Evolutionary conservation across 2,329 filamentous ascomycete species (phyloP), one percentile per base, ranked within the genome.

Genomic region (Parasarocladium wereldwijsianum): DNA sequence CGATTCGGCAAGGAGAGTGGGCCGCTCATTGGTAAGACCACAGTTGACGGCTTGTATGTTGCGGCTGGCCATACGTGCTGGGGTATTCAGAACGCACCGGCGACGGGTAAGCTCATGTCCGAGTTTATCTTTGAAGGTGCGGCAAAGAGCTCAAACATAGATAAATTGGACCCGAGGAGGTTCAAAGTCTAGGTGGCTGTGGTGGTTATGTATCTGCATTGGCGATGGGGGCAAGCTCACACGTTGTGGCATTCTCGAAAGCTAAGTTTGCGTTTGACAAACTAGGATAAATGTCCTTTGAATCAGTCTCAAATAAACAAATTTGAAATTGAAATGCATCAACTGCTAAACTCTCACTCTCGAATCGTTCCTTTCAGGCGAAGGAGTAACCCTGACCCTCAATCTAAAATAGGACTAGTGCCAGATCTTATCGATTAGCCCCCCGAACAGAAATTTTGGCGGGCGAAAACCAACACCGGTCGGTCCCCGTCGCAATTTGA

Each of bases 21-120:
- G 0, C 87, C 90, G 5, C 52, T 96, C 29, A 67, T 96, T 15
- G 90, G 90, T 0, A 59, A 65, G 31, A 86, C 85, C 6, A 66
- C 68, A 2, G 70, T 77, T 0, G 68, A 72, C 6, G 85, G 86
- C 0, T 45, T 96, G 24, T 76, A 79, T 50, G 62, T 96, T 35
- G 90, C 90, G 1, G 69, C 83, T 0, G 90, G 90, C 0, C 90
- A 98, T 59, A 93, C 85, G 2, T 96, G 87, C 57, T 98, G 90
- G 90, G 90, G 90, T 0, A 93, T 98, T 14, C 87, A 96, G 57
- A 96, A 98, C 56, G 84, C 76, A 1, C 86, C 87, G 1, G 90
- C 68, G 2, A 96, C 87, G 6, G 82, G 82, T 4, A 82, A 76
- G 54, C 51, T 87, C 22, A 77, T 90, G 60, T 77, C 78, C 21